These are phyloP conservation scores for Udeniomyces megalosporus DNA, from an alignment of 768 basidiomycete species.

Conservation along the genomic window DNA sequence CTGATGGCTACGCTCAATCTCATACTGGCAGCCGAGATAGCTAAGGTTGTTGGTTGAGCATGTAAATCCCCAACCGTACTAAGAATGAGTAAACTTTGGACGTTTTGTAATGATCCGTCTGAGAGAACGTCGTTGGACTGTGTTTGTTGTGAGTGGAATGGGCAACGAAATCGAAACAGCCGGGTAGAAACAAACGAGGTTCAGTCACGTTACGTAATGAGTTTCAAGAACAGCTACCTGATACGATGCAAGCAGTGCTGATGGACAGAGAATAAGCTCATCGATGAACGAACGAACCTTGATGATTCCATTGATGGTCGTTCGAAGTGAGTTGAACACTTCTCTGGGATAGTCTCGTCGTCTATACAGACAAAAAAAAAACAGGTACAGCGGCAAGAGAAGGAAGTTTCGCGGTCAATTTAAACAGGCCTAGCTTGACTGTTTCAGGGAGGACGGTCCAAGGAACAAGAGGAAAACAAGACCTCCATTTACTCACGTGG, in stretches of 20 bases:
- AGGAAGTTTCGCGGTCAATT: no score
- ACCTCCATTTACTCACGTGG: slow-evolving; percentile 60
- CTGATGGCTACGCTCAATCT: slow-evolving; percentile 71
- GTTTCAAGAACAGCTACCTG: no score
- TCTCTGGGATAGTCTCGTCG: slow-evolving; percentile 35
- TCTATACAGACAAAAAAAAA: no score
- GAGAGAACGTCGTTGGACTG: slow-evolving; percentile 64
- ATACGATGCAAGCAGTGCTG: slow-evolving; percentile 44
- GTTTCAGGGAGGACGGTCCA: no score
- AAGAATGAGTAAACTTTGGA: slow-evolving; percentile 70
- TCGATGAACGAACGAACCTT: slow-evolving; percentile 75
- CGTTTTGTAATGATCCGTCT: slow-evolving; percentile 66
- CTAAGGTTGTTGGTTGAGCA: slow-evolving; percentile 63
- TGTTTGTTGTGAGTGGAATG: slow-evolving; percentile 20
- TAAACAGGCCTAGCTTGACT: no score
- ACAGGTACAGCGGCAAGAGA: no score
- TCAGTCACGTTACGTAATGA: slow-evolving; percentile 32
- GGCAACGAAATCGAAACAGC: slow-evolving; percentile 31
- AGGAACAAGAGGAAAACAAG: slow-evolving; percentile 20
- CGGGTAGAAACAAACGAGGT: background rate
- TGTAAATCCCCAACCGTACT: slow-evolving; percentile 82
- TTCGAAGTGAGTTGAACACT: slow-evolving; percentile 80
- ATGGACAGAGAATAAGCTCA: slow-evolving; percentile 70
- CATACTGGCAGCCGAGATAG: slow-evolving; percentile 49
- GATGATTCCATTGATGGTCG: slow-evolving; percentile 68